Evolutionary conservation across 2,329 filamentous ascomycete species (phyloP), one percentile per base, ranked within the genome.

Genomic region (Ploettnerulaceae sp.): DNA sequence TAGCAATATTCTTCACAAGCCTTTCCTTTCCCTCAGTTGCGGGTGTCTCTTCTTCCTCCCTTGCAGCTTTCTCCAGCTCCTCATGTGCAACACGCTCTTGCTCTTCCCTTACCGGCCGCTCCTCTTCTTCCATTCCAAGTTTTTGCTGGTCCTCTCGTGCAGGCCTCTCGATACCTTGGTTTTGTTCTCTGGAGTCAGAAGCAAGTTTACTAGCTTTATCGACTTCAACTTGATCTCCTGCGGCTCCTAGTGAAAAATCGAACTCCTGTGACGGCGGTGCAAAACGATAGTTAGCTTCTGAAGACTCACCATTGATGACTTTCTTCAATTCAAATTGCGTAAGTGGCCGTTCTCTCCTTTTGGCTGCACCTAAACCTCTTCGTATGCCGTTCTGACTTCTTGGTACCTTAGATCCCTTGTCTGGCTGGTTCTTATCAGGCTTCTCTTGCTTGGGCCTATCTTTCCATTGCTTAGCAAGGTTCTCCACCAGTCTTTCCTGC

Each of bases 321-420:
- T 50, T 50, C 33, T 50, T 47, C 14, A 47, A 50, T 12, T 50
- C 33, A 43, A 50, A 18, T 50, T 50, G 24, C 17, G 37, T 50
- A 47, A 50, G 48, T 50, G 18, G 43, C 48, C 32, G 28, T 49
- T 49, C 35, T 45, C 47, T 49, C 29, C 34, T 49, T 49, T 49
- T 49, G n/a, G n/a, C n/a, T n/a, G n/a, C n/a, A n/a, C n/a, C n/a
- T n/a, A n/a, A n/a, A n/a, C n/a, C n/a, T n/a, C n/a, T n/a, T n/a
- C 18, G 35, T 49, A 49, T 25, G 35, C 29, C 33, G 35, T 49
- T 49, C 41, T 49, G 28, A 41, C 41, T 49, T 45, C 29, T 45
- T 49, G 17, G 41, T 28, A 36, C 29, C 22, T 49, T 49, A 45
- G 41, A 41, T 49, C 42, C 41, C 21, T 49, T 49, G 33, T 45